Base-by-base conservation (phyloP, 257 asterid species). In the Solanum dulcamara region DNA sequence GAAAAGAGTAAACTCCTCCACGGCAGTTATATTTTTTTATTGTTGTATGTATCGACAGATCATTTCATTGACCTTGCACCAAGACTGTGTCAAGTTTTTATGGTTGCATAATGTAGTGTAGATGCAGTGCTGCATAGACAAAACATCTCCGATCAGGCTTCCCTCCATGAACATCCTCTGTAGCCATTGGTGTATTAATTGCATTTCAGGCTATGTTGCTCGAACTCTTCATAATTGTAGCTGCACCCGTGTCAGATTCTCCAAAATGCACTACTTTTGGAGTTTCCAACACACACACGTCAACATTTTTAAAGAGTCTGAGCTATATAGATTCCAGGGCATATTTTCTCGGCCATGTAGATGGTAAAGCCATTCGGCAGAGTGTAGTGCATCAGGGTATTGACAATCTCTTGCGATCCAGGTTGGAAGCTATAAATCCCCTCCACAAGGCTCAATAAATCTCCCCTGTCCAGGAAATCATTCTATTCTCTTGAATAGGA, bases 91-190 rank as follows among this genome's bases (percentile, higher is more conserved):
- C 82, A 44, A 75, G 42, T 74, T 74, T 37, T 44, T 74, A 7
- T 40, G n/a, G 57, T 40, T 42, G 37, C 14, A 24, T 59, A 93
- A 93, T 88, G 90, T 91, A 91, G 57, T 92, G 93, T 30, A 96
- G 87, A 32, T 93, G 93, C 87, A 88, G 94, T 1, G 97, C 97
- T 24, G 98, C 99, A 38, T 95, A 93, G 44, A 90, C 84, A n/a
- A 84, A 95, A 94, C 98, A 96, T 95, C 85, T 96, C 98, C 0
- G 96, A 98, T 30, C 42, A 66, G 40, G 98, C 83, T 96, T 96
- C 81, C 99, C 97, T 81, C 98, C 64, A 48, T 90, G 84, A 26
- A 95, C 99, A 83, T 95, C 98, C 88, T 96, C 98, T 13, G 97
- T 93, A 0, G 98, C 90, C 99, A 10, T 93, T 87, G 2, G 88